Percentiles rank a stretch among this genome's conserved stretches.
phyloP scores from a whole-genome alignment of 2,329 filamentous ascomycete genomes.

The Pseudogymnoascus sp. region DNA sequence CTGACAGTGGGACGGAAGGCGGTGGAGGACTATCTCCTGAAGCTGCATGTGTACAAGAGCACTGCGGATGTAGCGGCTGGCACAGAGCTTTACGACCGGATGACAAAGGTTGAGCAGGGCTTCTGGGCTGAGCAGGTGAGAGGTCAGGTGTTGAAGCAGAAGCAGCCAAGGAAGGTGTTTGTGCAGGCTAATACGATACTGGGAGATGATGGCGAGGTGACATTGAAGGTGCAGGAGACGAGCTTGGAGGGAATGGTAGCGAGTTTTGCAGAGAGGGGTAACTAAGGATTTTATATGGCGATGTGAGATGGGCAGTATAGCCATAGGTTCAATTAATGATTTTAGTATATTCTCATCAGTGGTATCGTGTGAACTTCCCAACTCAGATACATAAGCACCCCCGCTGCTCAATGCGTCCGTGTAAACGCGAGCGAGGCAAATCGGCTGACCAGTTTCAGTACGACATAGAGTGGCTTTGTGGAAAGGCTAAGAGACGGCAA shows the following conservation, averaged over 20 bases:
- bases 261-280: constrained; percentile 62
- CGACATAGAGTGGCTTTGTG: too few species aligned
- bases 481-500: too few species aligned
- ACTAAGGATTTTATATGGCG: neutral
- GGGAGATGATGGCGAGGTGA: constrained; percentile 62
- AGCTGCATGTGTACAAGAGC: constrained; percentile 85
- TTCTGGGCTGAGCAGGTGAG: constrained; percentile 80
- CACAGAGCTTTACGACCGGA: constrained; percentile 71
- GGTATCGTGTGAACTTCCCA: neutral
- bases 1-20: constrained; percentile 72
- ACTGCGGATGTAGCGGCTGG: constrained; percentile 77
- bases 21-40: constrained; percentile 80
- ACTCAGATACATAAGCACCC: neutral
- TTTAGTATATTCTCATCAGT: neutral
- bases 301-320: neutral
- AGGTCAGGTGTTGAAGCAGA: constrained; percentile 66
- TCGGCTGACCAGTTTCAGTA: too few species aligned
- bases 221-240: constrained; percentile 78
- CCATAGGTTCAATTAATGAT: neutral
- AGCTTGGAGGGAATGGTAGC: constrained; percentile 73
- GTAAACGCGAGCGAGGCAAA: too few species aligned
- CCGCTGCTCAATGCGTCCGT: too few species aligned
- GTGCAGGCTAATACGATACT: constrained; percentile 86
- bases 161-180: constrained; percentile 83
- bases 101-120: constrained; percentile 72